These are phyloP conservation scores for Petrea volubilis DNA, from an alignment of 257 asterid species.

Conservation along the genomic window DNA sequence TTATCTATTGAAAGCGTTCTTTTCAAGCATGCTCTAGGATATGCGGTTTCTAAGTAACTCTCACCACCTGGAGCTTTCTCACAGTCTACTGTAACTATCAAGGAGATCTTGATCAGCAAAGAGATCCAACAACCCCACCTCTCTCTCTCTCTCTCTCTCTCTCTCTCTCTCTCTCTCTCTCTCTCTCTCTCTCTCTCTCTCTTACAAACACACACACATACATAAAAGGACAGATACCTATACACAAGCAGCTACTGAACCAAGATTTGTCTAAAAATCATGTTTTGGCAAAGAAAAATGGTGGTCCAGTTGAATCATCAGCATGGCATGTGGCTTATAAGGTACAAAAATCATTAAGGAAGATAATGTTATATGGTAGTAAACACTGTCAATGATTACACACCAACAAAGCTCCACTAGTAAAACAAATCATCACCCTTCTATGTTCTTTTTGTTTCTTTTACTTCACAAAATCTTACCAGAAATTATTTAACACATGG, in stretches of 20 bases:
- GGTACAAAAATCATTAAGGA: constrained; percentile 21
- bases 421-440: constrained; percentile 3
- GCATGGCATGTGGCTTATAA: constrained; percentile 4
- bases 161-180: neutral
- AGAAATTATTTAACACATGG: constrained; percentile 10
- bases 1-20: neutral
- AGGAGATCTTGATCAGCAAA: constrained; percentile 14
- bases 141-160: neutral
- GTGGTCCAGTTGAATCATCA: constrained; percentile 22
- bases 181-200: neutral
- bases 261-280: neutral
- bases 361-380: constrained; percentile 1
- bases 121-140: neutral
- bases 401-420: neutral
- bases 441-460: constrained; percentile 11
- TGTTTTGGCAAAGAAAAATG: constrained; percentile 4
- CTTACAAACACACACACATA: no score
- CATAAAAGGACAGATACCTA: no score
- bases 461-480: neutral
- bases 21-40: neutral
- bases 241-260: no score
- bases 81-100: neutral
- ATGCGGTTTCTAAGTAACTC: constrained; percentile 14
- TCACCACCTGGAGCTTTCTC: neutral
- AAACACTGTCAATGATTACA: neutral